Conservation (phyloP, 2,329 filamentous ascomycete species). For the Fusarium algeriense region DNA sequence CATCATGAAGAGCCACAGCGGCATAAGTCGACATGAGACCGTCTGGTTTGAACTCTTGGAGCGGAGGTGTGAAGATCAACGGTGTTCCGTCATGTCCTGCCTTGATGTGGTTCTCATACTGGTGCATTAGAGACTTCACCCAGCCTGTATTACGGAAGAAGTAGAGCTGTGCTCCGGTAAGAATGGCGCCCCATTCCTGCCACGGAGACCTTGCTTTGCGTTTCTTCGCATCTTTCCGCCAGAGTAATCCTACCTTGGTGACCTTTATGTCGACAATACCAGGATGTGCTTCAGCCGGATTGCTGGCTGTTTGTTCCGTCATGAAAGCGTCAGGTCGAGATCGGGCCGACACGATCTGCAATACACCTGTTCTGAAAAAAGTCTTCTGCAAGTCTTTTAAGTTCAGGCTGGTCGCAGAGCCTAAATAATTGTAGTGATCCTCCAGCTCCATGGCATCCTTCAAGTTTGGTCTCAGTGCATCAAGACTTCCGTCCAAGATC, state of each 20-base stretch:
- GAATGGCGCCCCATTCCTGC: slow-evolving; percentile 98
- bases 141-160: slow-evolving; percentile 94
- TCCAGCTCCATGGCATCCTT: slow-evolving; percentile 94
- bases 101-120: slow-evolving; percentile 86
- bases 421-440: slow-evolving; percentile 90
- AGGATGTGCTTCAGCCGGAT: slow-evolving; percentile 87
- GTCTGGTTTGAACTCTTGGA: slow-evolving; percentile 94
- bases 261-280: slow-evolving; percentile 98
- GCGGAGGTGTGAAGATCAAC: slow-evolving; percentile 88
- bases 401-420: slow-evolving; percentile 80
- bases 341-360: slow-evolving; percentile 94
- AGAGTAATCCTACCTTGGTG: slow-evolving; percentile 93
- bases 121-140: slow-evolving; percentile 91
- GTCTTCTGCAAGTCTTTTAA: slow-evolving; percentile 85
- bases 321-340: slow-evolving; percentile 97
- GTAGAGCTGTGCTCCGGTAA: slow-evolving; percentile 97
- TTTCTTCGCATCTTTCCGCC: slow-evolving; percentile 94
- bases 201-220: slow-evolving; percentile 95
- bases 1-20: slow-evolving; percentile 88
- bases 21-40: slow-evolving; percentile 93
- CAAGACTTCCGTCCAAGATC: slow-evolving; percentile 90
- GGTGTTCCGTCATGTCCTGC: slow-evolving; percentile 80
- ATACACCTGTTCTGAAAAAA: slow-evolving; percentile 89
- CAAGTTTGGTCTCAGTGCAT: slow-evolving; percentile 83
- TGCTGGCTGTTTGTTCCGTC: slow-evolving; percentile 84